Evolutionary conservation across 2,329 filamentous ascomycete genomes (phyloP).

Genomic region (Fusarium continuum): DNA sequence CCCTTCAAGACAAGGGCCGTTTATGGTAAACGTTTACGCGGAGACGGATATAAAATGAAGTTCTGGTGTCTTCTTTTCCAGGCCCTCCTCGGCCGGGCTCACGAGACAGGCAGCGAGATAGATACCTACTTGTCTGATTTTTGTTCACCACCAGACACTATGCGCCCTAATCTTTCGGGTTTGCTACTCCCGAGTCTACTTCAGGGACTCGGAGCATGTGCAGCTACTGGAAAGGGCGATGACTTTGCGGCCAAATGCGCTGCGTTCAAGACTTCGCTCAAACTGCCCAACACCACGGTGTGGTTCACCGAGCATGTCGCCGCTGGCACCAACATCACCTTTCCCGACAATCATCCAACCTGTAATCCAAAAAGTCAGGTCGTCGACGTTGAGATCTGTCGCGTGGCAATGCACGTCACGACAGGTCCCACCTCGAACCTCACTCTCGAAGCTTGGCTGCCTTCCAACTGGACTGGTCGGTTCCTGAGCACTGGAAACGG

Average conservation of each 20-base stretch:
- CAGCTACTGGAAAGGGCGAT: conserved; percentile 1
- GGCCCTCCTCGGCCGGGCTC: not conserved
- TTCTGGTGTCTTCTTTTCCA: not conserved
- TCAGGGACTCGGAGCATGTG: conserved; percentile 6
- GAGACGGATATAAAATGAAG: conserved; percentile 10
- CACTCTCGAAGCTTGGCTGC: conserved; percentile 57
- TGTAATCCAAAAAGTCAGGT: conserved; percentile 24
- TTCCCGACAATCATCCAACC: conserved; percentile 26
- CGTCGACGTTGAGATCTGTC: conserved; percentile 27
- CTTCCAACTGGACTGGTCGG: conserved; percentile 56
- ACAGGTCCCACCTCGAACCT: conserved; percentile 29
- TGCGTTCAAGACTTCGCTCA: conserved; percentile 12
- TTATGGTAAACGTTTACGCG: conserved; percentile 19
- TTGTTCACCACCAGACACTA: conserved; percentile 1
- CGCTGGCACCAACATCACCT: conserved; percentile 20
- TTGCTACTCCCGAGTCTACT: conserved; percentile 11
- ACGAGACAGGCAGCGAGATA: not conserved
- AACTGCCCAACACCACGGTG: conserved; percentile 28
- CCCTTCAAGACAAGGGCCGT: not conserved
- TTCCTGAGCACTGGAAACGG: conserved; percentile 61
- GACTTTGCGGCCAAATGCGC: conserved; percentile 29
- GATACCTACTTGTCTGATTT: not conserved
- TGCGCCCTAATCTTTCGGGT: conserved; percentile 15
- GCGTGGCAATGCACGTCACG: conserved; percentile 26
- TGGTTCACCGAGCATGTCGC: conserved; percentile 34